phyloP scores from a whole-genome alignment of 257 asterid genomes.

The Capsicum chinense region DNA sequence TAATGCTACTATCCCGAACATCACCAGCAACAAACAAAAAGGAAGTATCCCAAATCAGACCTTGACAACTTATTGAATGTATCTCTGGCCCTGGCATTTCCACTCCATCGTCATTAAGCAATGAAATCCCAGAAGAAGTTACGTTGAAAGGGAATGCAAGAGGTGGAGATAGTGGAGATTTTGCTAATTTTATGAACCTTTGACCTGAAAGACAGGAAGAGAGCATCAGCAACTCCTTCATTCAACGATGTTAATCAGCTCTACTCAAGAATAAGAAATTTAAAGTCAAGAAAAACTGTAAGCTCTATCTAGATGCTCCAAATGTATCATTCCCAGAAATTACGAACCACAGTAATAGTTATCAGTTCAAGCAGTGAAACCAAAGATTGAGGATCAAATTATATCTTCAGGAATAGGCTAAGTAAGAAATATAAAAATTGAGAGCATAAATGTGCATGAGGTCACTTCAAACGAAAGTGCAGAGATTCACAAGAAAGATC shows the following conservation, averaged over 20 bases:
- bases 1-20: background rate
- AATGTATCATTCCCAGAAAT: background rate
- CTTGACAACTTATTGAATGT: conserved; percentile 63
- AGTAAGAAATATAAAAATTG: background rate
- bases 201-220: conserved; percentile 56
- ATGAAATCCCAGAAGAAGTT: conserved; percentile 65
- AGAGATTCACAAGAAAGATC: background rate
- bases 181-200: conserved; percentile 79
- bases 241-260: conserved; percentile 2
- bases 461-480: background rate
- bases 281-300: background rate
- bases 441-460: background rate
- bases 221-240: conserved; percentile 21
- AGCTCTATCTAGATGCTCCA: background rate
- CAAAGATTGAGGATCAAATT: background rate
- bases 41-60: conserved; percentile 38
- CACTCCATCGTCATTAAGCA: conserved; percentile 66
- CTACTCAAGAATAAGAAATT: conserved; percentile 5
- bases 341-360: background rate
- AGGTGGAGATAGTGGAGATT: conserved; percentile 79
- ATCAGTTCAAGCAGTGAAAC: background rate
- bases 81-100: conserved; percentile 75
- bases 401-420: background rate
- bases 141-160: conserved; percentile 64
- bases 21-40: background rate